Evolutionary conservation across 768 basidiomycete species (phyloP), one percentile per base, ranked within the genome.

Genomic region (Xerocomus spinulosus): DNA sequence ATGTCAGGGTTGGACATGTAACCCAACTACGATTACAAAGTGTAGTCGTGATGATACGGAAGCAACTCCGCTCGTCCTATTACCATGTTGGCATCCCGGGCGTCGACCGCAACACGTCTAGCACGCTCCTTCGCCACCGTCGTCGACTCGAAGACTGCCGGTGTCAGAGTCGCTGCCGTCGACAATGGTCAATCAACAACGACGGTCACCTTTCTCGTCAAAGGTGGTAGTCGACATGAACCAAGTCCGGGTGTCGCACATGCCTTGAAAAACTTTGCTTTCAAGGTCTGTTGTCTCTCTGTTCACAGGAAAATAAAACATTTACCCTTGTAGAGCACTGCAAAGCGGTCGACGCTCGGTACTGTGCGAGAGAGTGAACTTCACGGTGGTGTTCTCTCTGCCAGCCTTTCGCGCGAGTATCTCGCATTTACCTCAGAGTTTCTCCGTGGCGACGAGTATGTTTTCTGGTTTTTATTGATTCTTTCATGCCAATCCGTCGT

Each of bases 231-330:
- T 62, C 76, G 96, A 61, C 93, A 82, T 67, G 88, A 99, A 75
- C 70, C 82, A 53, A 85, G 85, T 64, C 81, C 92, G 35, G 95
- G 95, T 59, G 81, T 92, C 49, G 93, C 95, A 3, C 90, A 95
- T 74, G 85, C 82, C 52, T 78, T 97, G 69, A 96, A 96, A 80
- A 94, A 92, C 81, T 97, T 93, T 79, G 87, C 93, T 50, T 98
- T 95, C 84, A 97, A 96, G 87, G 95, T 97, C 56, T 40, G 82
- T 63, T 12, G 32, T 46, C 35, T 46, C 4, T 37, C 17, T 32
- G 1, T 9, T 51, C 40, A 51, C 23, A 17, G 23, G 42, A 42
- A 29, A 30, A 18, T 3, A 4, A 21, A 9, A 14, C 15, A 6
- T 28, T n/a, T n/a, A n/a, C 1, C 4, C 3, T 41, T 34, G 12